phyloP scores from a whole-genome alignment of 139 green algal genomes.

The Volvox africanus region DNA sequence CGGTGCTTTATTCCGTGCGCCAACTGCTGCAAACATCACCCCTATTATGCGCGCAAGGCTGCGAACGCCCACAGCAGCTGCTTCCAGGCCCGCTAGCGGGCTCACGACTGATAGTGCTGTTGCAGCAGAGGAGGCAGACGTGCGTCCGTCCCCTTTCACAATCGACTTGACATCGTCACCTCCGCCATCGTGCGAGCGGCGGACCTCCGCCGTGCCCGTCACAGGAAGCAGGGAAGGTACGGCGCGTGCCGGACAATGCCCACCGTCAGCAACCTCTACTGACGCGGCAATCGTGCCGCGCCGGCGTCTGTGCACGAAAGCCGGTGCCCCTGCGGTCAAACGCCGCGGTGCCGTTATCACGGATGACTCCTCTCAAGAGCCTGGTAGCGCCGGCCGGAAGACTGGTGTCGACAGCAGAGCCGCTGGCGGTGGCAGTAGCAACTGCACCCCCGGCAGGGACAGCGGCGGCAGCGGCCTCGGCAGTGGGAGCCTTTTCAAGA shows the following conservation, averaged over 20 bases:
- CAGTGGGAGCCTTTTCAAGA: slow-evolving; percentile 30
- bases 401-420: neutral
- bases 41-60: slow-evolving; percentile 40
- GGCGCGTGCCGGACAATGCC: neutral
- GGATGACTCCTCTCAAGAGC: slow-evolving; percentile 27
- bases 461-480: neutral
- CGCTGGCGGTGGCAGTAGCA: neutral
- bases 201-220: too few relatives aligned
- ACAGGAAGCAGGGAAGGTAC: neutral
- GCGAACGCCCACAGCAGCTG: neutral
- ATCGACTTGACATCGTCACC: slow-evolving; percentile 32
- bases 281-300: neutral
- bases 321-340: neutral
- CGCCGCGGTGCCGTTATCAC: neutral
- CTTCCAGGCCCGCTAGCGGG: too few relatives aligned
- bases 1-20: neutral
- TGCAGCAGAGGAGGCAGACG: neutral
- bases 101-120: too few relatives aligned
- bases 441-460: neutral
- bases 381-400: neutral
- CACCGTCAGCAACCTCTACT: neutral
- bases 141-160: too few relatives aligned
- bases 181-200: neutral
- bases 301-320: too few relatives aligned
- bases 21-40: slow-evolving; percentile 27